Percentiles rank a stretch among this genome's conserved stretches.
These are phyloP conservation scores for Pseudofabraea citricarpa DNA, from an alignment of 2,329 filamentous ascomycete genomes.

Conservation along the genomic window DNA sequence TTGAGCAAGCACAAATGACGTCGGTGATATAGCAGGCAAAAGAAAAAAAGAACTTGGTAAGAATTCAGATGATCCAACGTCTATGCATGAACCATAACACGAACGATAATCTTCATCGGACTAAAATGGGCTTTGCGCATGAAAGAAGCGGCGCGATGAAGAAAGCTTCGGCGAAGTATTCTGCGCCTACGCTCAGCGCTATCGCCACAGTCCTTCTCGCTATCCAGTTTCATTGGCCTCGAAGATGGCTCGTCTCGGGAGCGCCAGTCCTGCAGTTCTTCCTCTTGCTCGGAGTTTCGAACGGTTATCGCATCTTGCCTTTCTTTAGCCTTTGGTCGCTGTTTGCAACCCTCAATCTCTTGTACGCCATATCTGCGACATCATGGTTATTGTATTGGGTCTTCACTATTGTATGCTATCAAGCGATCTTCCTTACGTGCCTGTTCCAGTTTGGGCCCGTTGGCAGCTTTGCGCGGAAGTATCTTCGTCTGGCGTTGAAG, in stretches of 20 bases:
- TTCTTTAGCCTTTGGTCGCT: conserved; percentile 41
- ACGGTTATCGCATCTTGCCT: conserved; percentile 34
- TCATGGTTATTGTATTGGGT: conserved; percentile 46
- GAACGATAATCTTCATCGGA: not conserved
- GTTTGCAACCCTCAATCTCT: conserved; percentile 39
- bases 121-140: not conserved
- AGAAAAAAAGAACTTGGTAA: no score
- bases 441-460: conserved; percentile 37
- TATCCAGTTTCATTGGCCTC: conserved; percentile 23
- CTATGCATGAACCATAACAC: not conserved
- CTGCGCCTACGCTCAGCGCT: not conserved
- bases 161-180: not conserved
- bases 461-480: conserved; percentile 22
- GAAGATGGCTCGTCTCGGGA: conserved; percentile 36
- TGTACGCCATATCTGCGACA: conserved; percentile 41
- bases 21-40: not conserved
- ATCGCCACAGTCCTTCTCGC: conserved; percentile 10
- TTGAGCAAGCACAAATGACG: not conserved
- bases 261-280: conserved; percentile 30
- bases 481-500: conserved; percentile 28
- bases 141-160: not conserved
- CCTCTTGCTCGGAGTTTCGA: conserved; percentile 30
- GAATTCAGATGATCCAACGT: not conserved
- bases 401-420: conserved; percentile 37
- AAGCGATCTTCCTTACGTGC: conserved; percentile 35